phyloP scores from a whole-genome alignment of 2,329 filamentous ascomycete species.

The Fragosphaeria purpurea region DNA sequence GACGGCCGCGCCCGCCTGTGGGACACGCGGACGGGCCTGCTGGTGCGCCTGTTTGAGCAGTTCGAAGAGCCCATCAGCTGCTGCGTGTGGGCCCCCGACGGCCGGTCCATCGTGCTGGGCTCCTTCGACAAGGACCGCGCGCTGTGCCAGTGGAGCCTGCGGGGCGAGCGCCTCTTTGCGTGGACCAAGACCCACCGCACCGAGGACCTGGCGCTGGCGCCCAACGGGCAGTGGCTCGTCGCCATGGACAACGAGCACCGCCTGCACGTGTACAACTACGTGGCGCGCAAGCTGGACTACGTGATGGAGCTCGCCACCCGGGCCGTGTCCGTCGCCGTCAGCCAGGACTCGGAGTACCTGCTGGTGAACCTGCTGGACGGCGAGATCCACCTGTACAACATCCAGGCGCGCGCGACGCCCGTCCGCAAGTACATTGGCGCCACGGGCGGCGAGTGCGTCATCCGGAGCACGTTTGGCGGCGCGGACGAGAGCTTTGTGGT shows the following conservation, averaged over 20 bases:
- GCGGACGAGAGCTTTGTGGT: conserved; percentile 86
- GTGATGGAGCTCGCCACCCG: conserved; percentile 59
- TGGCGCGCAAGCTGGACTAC: conserved; percentile 64
- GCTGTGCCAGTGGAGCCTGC: conserved; percentile 60
- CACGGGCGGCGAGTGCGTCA: conserved; percentile 64
- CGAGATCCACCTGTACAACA: conserved; percentile 68
- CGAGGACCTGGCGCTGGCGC: conserved; percentile 75
- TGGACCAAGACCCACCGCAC: conserved; percentile 67
- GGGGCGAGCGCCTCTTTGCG: conserved; percentile 50
- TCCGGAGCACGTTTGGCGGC: conserved; percentile 76
- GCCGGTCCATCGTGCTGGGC: conserved; percentile 67
- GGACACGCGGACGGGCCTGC: conserved; percentile 58
- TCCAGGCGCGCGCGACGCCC: conserved; percentile 55
- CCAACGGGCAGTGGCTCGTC: conserved; percentile 69
- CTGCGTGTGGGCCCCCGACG: conserved; percentile 80
- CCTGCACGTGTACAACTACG: conserved; percentile 74
- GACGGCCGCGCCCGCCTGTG: conserved; percentile 68
- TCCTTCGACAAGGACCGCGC: conserved; percentile 59
- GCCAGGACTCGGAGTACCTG: conserved; percentile 67
- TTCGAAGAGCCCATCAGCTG: conserved; percentile 80
- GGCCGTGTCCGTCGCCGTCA: conserved; percentile 72
- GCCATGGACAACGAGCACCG: conserved; percentile 61
- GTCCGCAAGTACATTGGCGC: conserved; percentile 69
- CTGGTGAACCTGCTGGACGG: conserved; percentile 74
- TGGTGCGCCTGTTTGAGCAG: conserved; percentile 53